A percentile compares a stretch with the other conserved stretches of the same genome.
Conservation (phyloP, 352 stramenopile genomes). For the Aphanomyces euteiches region DNA sequence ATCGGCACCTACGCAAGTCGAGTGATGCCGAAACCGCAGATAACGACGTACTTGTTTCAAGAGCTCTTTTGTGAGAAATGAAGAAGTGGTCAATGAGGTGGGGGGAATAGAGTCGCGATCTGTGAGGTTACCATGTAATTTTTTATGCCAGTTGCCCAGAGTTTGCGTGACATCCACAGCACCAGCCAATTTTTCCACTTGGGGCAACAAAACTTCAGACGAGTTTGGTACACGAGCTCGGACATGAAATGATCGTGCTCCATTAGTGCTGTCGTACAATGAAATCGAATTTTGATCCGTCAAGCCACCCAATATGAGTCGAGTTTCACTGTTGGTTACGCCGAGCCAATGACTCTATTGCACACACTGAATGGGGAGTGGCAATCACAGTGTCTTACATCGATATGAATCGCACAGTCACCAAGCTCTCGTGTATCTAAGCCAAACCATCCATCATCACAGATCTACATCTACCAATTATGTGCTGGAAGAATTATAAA, state of each 20-base stretch:
- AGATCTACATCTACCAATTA: not conserved
- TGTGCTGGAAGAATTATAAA: no score
- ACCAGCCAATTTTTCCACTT: no score
- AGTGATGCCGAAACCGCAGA: no score
- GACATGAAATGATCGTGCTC: not conserved
- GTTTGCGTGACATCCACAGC: no score
- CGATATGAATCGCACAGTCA: constrained; percentile 49
- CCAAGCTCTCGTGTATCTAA: constrained; percentile 38
- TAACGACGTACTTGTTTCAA: no score
- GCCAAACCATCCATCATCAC: constrained; percentile 58
- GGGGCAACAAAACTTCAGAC: not conserved
- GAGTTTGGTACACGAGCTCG: not conserved
- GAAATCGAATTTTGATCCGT: not conserved
- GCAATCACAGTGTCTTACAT: constrained; percentile 25
- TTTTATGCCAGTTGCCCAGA: no score
- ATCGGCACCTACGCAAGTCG: not conserved
- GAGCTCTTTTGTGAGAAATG: no score
- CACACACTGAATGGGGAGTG: no score
- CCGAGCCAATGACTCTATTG: constrained; percentile 52
- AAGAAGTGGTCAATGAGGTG: no score
- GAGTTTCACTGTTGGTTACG: constrained; percentile 41
- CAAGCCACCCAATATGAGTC: constrained; percentile 69
- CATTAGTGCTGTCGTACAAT: not conserved
- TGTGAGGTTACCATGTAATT: no score
- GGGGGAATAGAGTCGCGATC: no score